These are phyloP conservation scores for Gaertneriomyces sp. DNA, from an alignment of 192 early-diverging fungal species.

Conservation along the genomic window DNA sequence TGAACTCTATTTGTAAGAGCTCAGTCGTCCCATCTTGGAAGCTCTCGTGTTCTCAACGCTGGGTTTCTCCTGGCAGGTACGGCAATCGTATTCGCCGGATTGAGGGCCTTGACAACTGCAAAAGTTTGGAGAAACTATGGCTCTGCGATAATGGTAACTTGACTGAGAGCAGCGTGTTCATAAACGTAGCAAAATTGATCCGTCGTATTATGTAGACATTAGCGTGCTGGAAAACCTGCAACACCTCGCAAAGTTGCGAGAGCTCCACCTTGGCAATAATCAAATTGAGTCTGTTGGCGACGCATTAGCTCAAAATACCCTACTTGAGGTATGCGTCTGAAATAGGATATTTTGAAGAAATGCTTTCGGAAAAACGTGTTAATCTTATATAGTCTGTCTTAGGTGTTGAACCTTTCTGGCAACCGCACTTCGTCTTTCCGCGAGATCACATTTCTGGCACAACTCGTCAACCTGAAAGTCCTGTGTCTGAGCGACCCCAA, in stretches of 20 bases:
- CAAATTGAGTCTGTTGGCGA: slow-evolving; percentile 41
- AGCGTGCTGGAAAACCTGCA: slow-evolving; percentile 41
- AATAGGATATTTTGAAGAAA: neutral
- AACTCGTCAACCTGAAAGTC: slow-evolving; percentile 40
- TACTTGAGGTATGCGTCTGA: slow-evolving; percentile 18
- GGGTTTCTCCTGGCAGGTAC: slow-evolving; percentile 32
- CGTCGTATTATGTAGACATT: slow-evolving; percentile 36
- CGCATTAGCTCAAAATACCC: slow-evolving; percentile 40
- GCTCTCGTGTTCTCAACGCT: neutral
- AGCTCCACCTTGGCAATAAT: slow-evolving; percentile 49
- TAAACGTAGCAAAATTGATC: slow-evolving; percentile 3
- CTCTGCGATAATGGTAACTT: slow-evolving; percentile 53
- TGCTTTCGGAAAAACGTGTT: neutral
- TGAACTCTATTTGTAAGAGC: slow-evolving; percentile 47
- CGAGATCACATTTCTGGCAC: slow-evolving; percentile 52
- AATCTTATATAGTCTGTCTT: neutral
- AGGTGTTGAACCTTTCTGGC: slow-evolving; percentile 52
- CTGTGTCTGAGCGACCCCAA: slow-evolving; percentile 52
- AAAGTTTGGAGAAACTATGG: slow-evolving; percentile 50
- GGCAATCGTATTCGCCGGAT: slow-evolving; percentile 48
- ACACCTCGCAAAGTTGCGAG: slow-evolving; percentile 25
- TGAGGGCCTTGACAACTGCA: slow-evolving; percentile 44
- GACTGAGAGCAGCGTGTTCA: slow-evolving; percentile 3
- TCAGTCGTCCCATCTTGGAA: neutral
- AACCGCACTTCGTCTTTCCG: slow-evolving; percentile 56